Conservation (phyloP, 176 grass and related monocot species). For the Hordeum marinum region DNA sequence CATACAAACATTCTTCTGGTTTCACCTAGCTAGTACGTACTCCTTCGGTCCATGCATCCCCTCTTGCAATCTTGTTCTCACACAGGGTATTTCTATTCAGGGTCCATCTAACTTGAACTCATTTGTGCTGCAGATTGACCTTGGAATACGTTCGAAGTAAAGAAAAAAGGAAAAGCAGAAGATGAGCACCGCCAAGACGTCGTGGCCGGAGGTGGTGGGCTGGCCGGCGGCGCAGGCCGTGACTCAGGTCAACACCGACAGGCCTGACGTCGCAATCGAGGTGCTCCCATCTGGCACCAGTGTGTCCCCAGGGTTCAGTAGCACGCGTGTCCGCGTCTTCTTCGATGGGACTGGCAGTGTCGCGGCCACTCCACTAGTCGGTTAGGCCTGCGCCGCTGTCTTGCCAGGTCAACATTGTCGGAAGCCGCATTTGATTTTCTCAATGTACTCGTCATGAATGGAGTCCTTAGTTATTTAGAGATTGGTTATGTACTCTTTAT, state of each 20-base stretch:
- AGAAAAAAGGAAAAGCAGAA: background rate
- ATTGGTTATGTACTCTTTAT: no score
- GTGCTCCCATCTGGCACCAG: background rate
- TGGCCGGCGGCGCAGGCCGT: background rate
- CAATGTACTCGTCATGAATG: no score
- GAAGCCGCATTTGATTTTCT: no score
- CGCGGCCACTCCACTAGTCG: background rate
- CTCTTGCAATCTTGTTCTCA: no score
- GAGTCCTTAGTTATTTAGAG: no score
- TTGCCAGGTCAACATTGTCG: no score
- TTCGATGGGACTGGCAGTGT: background rate
- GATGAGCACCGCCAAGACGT: conserved; percentile 4
- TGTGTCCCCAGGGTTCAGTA: background rate
- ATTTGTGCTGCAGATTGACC: no score
- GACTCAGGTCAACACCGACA: background rate
- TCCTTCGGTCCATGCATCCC: no score
- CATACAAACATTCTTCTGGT: no score
- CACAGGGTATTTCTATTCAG: no score
- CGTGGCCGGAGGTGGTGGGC: conserved; percentile 6
- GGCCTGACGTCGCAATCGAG: conserved; percentile 3
- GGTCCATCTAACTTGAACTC: no score
- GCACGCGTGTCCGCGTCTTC: background rate
- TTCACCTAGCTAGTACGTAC: no score
- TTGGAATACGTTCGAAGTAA: background rate
- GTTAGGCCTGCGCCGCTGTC: background rate